Percentiles rank a stretch among this genome's conserved stretches.
Evolutionary conservation across 345 rosid genomes (phyloP).

Genomic region (Trapa bicornis): DNA sequence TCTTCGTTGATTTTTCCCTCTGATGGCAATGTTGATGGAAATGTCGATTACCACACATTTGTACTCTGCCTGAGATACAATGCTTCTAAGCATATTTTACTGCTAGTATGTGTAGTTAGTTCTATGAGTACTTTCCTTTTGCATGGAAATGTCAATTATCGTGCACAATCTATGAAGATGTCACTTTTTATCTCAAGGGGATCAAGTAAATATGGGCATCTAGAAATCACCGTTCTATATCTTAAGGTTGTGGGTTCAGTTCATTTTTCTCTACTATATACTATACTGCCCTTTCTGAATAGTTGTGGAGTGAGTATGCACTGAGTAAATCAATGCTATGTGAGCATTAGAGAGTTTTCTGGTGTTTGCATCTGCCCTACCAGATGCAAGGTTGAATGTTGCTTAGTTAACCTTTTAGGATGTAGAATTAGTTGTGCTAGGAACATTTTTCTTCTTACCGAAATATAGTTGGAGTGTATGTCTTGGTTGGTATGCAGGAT

Average conservation of each 20-base stretch:
- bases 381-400: neutral
- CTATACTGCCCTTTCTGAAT: neutral
- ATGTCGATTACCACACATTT: neutral
- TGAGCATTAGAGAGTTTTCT: neutral
- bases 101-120: too few relatives aligned
- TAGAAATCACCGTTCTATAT: neutral
- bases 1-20: neutral
- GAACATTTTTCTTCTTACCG: neutral
- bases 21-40: neutral
- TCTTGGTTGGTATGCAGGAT: constrained; percentile 16
- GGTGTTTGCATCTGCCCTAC: neutral
- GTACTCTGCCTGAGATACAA: neutral
- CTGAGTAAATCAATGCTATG: neutral
- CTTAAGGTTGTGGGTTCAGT: neutral
- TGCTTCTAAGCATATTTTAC: neutral
- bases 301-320: neutral
- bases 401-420: neutral
- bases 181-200: neutral
- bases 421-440: neutral
- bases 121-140: neutral
- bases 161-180: neutral
- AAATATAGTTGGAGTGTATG: neutral
- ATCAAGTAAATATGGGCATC: neutral
- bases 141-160: neutral
- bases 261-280: neutral